A percentile compares a stretch with the other conserved stretches of the same genome.
These are phyloP conservation scores for Themeda triandra DNA, from an alignment of 176 grass and related monocot species.

Conservation along the genomic window DNA sequence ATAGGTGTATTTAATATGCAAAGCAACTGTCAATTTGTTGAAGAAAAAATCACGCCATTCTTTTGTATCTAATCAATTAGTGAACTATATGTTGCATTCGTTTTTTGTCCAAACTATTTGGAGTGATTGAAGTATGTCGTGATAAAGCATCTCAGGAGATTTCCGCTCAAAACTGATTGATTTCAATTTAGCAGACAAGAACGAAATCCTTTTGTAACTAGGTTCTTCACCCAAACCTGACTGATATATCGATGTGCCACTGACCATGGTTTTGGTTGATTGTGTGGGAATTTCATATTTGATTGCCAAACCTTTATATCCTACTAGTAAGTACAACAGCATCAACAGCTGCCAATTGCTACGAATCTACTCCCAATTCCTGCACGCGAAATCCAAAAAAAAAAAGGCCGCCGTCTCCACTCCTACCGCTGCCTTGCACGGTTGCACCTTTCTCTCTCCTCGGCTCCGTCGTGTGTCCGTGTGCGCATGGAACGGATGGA, in stretches of 20 bases:
- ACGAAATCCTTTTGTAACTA: neutral
- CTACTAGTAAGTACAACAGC: too few species aligned
- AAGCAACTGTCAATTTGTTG: neutral
- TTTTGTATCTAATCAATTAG: slow-evolving; percentile 36
- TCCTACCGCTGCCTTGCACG: too few species aligned
- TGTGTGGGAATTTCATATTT: too few species aligned
- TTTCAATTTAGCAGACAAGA: neutral
- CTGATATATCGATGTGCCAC: neutral
- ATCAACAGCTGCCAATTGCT: too few species aligned
- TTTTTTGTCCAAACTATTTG: neutral
- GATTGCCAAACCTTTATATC: too few species aligned
- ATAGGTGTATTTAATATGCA: slow-evolving; percentile 22
- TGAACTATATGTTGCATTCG: slow-evolving; percentile 1
- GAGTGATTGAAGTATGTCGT: neutral
- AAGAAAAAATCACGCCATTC: slow-evolving; percentile 26
- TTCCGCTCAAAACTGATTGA: neutral
- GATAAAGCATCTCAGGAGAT: neutral
- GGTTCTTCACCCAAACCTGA: neutral
- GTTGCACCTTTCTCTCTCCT: too few species aligned
- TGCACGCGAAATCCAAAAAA: too few species aligned
- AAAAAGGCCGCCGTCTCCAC: too few species aligned
- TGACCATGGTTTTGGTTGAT: neutral
- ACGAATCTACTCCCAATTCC: too few species aligned
- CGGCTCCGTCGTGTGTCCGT: too few species aligned
- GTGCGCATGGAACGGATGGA: too few species aligned